phyloP scores from a whole-genome alignment of 1,284 basidiomycete genomes.

The Pyrrhoderma lamaoense region DNA sequence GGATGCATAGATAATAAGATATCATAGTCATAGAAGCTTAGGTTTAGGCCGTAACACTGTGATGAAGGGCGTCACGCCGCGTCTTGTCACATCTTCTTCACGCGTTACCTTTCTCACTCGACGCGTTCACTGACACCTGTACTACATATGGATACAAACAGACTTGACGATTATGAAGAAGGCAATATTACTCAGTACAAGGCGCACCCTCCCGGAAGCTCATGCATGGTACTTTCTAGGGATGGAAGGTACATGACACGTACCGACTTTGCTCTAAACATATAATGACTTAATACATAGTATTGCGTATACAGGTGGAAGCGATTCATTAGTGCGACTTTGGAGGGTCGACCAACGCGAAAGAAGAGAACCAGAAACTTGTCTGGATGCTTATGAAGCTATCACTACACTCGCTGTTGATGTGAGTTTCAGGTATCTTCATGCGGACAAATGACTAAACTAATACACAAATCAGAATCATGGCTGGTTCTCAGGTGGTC shows the following conservation, averaged over 20 bases:
- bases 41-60: too few species aligned
- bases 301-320: conserved; percentile 72
- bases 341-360: conserved; percentile 61
- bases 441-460: background rate
- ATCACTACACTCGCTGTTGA: conserved; percentile 64
- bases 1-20: too few species aligned
- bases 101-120: background rate
- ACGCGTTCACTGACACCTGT: background rate
- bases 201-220: conserved; percentile 21
- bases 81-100: background rate
- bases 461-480: conserved; percentile 45
- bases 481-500: conserved; percentile 67
- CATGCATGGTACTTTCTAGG: conserved; percentile 22
- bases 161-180: background rate
- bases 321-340: conserved; percentile 75
- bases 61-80: conserved; percentile 4
- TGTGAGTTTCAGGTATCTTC: conserved; percentile 31
- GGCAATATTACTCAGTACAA: conserved; percentile 17
- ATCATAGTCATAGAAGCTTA: too few species aligned
- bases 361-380: conserved; percentile 62
- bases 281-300: conserved; percentile 31
- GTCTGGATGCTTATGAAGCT: conserved; percentile 70
- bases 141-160: background rate
- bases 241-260: conserved; percentile 24
- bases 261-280: too few species aligned